phyloP scores from a whole-genome alignment of 345 rosid genomes.

The Rhodomyrtus tomentosa region DNA sequence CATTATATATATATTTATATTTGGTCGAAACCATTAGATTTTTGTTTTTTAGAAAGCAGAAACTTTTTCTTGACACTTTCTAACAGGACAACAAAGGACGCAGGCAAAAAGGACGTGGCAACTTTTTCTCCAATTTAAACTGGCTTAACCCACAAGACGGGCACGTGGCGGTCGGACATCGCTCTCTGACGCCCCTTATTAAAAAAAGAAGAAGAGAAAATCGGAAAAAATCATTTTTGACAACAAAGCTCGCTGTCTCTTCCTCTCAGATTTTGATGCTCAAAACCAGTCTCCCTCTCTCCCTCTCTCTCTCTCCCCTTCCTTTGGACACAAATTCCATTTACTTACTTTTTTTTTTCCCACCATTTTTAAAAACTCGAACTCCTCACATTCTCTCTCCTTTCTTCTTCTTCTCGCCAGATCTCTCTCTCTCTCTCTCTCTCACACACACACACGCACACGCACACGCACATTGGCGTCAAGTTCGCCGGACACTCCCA shows the following conservation, averaged over 20 bases:
- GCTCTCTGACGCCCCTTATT: too few species aligned
- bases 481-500: neutral
- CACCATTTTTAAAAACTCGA: conserved; percentile 8
- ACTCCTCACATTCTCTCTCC: neutral
- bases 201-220: neutral
- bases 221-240: too few species aligned
- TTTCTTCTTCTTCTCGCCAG: neutral
- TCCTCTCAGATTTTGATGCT: conserved; percentile 17
- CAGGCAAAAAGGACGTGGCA: neutral
- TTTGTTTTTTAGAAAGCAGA: neutral
- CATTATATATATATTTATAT: neutral
- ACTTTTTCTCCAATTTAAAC: neutral
- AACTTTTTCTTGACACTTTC: neutral
- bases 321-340: neutral
- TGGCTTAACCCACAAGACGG: neutral
- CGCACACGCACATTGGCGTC: too few species aligned
- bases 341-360: neutral
- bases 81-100: neutral
- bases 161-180: neutral
- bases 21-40: too few species aligned
- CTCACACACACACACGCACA: too few species aligned
- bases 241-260: neutral
- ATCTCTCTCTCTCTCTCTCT: neutral
- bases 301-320: neutral
- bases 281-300: neutral